Evolutionary conservation across 2,329 filamentous ascomycete species (phyloP), one percentile per base, ranked within the genome.

Genomic region (Botrytis galanthina): DNA sequence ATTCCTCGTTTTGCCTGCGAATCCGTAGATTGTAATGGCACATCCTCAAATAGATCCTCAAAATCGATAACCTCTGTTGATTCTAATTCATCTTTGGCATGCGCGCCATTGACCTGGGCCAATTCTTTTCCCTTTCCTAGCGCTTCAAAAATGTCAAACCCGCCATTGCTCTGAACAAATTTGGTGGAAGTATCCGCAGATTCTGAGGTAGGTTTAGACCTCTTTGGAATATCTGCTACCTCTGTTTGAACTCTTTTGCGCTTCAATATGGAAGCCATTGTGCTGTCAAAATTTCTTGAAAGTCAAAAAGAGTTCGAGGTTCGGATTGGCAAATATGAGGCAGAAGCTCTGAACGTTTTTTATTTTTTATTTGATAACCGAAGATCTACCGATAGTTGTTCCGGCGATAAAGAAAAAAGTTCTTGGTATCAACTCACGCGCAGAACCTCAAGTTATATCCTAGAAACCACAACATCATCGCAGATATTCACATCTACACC

Each of bases 181-280:
- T 73, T 57, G 29, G 71, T 35, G 8, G 32, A n/a, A 29, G 59
- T 42, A 5, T 44, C n/a, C 9, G 59, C 44, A 54, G 44, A 42
- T 54, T 74, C 60, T 64, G 72, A 22, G 6, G 72, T 75, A 73
- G 78, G 70, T 75, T 80, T 81, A 18, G 77, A 72, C 75, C 79
- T 70, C 77, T 81, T 80, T 39, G 77, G 75, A 37, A 76, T 72
- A 74, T 78, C 79, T n/a, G 75, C 44, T 22, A 79, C 76, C 75
- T 81, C 79, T 73, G 76, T 74, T 60, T 75, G 73, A 72, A 76
- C 79, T 79, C 80, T 80, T 75, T 81, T 81, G 78, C 80, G 80
- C 80, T 81, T 81, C 77, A 81, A 75, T 73, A 74, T 66, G 16
- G 80, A 81, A 80, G 80, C 78, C 80, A 81, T 81, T 71, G 73